Percentiles rank a stretch among this genome's conserved stretches.
phyloP scores from a whole-genome alignment of 2,329 filamentous ascomycete species.

The Cladorrhinum sp. region DNA sequence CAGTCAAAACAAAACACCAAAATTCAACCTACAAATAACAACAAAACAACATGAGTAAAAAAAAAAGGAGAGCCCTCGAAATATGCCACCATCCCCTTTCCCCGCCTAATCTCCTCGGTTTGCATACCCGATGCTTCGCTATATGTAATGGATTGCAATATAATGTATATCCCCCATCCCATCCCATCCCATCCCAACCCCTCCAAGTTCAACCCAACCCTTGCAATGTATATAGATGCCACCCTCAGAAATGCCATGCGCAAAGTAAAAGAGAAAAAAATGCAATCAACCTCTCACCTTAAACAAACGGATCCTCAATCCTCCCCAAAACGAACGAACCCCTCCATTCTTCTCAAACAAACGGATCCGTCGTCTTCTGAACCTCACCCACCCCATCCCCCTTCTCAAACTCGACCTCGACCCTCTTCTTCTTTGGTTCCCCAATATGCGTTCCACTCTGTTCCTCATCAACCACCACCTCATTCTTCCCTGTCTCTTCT shows the following conservation, averaged over 20 bases:
- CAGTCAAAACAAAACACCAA: no score
- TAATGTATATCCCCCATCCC: no score
- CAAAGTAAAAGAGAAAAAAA: background rate
- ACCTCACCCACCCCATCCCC: background rate
- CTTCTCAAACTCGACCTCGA: constrained; percentile 9
- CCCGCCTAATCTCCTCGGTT: no score
- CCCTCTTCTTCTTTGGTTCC: constrained; percentile 9
- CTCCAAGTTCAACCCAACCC: background rate
- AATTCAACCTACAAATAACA: no score
- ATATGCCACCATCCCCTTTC: no score
- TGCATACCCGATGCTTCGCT: no score
- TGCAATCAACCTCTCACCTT: background rate
- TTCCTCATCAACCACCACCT: constrained; percentile 42
- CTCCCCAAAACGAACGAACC: background rate
- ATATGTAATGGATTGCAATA: no score
- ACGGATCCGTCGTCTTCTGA: background rate
- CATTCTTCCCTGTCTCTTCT: background rate
- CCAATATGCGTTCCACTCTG: background rate
- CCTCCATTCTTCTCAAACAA: background rate
- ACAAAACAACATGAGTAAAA: no score
- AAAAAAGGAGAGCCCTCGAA: no score
- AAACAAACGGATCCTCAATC: background rate
- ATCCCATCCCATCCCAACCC: background rate
- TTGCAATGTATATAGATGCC: no score
- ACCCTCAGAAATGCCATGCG: background rate